A percentile compares a stretch with the other conserved stretches of the same genome.
Conservation (phyloP, 2,329 filamentous ascomycete species). For the Epichloe sibirici region DNA sequence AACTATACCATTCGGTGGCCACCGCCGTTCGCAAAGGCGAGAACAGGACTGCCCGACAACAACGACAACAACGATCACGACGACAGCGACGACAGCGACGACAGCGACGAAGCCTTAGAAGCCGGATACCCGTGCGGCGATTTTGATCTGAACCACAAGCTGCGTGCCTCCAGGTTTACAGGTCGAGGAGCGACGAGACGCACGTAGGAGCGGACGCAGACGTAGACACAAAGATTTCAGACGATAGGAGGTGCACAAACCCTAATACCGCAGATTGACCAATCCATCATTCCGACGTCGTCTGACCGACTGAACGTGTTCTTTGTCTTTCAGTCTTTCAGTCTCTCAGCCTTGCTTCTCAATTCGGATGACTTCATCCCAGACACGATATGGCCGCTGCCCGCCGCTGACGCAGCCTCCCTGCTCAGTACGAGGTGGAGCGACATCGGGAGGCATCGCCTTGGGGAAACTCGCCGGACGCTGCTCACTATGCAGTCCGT, state of each 20-base stretch:
- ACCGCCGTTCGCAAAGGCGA: no score
- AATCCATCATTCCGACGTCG: background rate
- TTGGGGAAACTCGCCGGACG: background rate
- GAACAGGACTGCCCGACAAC: no score
- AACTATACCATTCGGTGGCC: no score
- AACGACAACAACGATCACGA: no score
- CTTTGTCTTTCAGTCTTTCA: background rate
- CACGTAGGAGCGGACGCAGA: background rate
- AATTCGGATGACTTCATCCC: slow-evolving; percentile 5
- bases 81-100: no score
- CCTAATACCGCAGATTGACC: background rate
- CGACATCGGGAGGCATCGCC: background rate
- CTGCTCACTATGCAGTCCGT: background rate
- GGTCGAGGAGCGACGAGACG: background rate
- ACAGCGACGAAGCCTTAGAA: no score
- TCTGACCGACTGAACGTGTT: background rate
- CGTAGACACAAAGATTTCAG: background rate
- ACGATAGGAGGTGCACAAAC: background rate
- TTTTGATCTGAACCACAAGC: no score
- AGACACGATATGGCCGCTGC: slow-evolving; percentile 6
- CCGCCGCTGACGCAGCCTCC: slow-evolving; percentile 5
- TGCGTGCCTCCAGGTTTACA: no score
- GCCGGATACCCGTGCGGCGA: no score
- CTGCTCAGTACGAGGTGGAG: slow-evolving; percentile 4
- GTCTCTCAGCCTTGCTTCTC: background rate